A percentile compares a stretch with the other conserved stretches of the same genome.
Conservation (phyloP, 2,329 filamentous ascomycete genomes). For the Cordyceps cateniannulata region DNA sequence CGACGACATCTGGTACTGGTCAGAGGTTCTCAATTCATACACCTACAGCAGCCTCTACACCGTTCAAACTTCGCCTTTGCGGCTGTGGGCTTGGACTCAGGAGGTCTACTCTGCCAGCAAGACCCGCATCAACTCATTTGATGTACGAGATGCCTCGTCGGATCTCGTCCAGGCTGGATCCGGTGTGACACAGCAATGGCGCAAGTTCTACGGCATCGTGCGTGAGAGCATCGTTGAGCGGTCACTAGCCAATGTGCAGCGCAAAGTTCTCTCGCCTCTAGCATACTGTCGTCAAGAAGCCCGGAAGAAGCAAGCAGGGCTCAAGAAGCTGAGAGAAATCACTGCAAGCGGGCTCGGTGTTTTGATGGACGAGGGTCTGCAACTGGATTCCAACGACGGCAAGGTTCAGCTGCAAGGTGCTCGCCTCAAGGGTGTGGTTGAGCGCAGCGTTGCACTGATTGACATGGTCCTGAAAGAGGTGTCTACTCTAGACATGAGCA, state of each 20-base stretch:
- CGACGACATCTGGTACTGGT: constrained; percentile 94
- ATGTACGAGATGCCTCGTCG: constrained; percentile 22
- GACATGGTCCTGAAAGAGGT: constrained; percentile 75
- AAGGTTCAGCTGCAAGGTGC: constrained; percentile 43
- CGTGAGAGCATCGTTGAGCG: constrained; percentile 67
- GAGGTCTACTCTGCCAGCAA: constrained; percentile 62
- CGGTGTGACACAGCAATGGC: constrained; percentile 48
- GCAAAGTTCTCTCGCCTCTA: constrained; percentile 70
- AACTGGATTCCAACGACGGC: constrained; percentile 56
- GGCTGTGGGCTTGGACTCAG: constrained; percentile 65
- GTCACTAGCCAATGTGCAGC: constrained; percentile 64
- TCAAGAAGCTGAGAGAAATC: constrained; percentile 69
- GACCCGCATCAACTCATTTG: constrained; percentile 33
- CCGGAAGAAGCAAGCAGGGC: constrained; percentile 61
- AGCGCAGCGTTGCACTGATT: constrained; percentile 77
- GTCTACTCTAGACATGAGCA: constrained; percentile 54
- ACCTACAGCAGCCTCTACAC: constrained; percentile 76
- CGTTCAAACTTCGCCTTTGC: constrained; percentile 73
- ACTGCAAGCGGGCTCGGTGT: constrained; percentile 83
- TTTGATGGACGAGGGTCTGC: constrained; percentile 78
- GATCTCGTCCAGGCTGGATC: constrained; percentile 29
- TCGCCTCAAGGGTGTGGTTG: constrained; percentile 65
- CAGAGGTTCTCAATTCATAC: constrained; percentile 75
- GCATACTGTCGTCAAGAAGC: constrained; percentile 70
- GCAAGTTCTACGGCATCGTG: constrained; percentile 74